Percentiles rank a stretch among this genome's conserved stretches.
These are phyloP conservation scores for Nakazawaea sp. DNA, from an alignment of 805 yeast species.

Conservation along the genomic window DNA sequence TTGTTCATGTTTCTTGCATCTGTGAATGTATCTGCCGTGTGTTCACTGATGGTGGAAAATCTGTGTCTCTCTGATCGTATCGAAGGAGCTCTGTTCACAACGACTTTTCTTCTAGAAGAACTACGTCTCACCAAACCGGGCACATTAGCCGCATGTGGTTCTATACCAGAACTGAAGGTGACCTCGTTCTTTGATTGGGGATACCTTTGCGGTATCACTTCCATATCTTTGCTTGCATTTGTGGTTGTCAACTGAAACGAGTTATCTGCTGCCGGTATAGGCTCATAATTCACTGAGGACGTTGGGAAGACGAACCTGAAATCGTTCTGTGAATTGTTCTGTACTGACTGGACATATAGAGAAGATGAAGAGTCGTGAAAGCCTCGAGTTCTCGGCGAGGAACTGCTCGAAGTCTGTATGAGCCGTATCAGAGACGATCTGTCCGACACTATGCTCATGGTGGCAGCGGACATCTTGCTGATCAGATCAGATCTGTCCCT, in stretches of 20 bases:
- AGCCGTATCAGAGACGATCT: background rate
- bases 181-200: no score
- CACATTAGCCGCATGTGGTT: background rate
- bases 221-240: background rate
- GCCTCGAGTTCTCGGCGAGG: no score
- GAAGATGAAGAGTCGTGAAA: no score
- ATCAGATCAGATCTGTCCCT: no score
- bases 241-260: background rate
- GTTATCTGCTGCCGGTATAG: background rate
- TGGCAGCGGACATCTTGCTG: no score
- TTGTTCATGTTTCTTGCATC: background rate
- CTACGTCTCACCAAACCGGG: constrained; percentile 4
- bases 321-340: no score
- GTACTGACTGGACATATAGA: no score
- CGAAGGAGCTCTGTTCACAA: constrained; percentile 9
- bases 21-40: background rate
- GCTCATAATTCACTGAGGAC: constrained; percentile 2
- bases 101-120: constrained; percentile 4
- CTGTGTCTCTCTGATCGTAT: constrained; percentile 6
- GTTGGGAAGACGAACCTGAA: constrained; percentile 1
- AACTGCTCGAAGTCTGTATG: no score
- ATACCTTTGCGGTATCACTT: no score
- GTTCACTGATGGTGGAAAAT: constrained; percentile 6
- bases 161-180: background rate
- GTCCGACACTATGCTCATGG: background rate